Conservation (phyloP, 164 flowering plant species). For the Tetrastigma voinierianum region DNA sequence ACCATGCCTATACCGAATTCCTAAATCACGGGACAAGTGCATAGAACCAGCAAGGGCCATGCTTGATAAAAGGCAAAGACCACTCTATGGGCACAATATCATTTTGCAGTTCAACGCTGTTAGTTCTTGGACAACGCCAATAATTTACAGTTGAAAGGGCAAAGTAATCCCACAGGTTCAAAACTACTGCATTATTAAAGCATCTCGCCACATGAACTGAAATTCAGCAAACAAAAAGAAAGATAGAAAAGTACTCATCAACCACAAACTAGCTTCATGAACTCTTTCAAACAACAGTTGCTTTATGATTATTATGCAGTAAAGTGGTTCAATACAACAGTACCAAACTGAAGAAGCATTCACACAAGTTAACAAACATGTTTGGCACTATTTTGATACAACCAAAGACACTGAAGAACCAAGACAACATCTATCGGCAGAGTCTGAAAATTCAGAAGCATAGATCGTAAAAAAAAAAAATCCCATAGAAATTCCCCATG, state of each 20-base stretch:
- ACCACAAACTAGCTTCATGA: background rate
- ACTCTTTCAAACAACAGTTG: too few relatives aligned
- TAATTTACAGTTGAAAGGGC: background rate
- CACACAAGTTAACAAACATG: too few relatives aligned
- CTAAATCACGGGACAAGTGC: conserved; percentile 48
- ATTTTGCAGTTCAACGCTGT: background rate
- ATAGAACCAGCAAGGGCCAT: conserved; percentile 57
- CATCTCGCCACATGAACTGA: background rate
- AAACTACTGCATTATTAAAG: background rate
- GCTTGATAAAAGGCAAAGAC: background rate
- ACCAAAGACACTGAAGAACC: too few relatives aligned
- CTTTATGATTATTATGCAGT: too few relatives aligned
- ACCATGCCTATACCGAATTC: conserved; percentile 28
- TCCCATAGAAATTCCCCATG: too few relatives aligned
- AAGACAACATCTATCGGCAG: too few relatives aligned
- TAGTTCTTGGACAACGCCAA: background rate
- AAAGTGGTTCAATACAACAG: too few relatives aligned
- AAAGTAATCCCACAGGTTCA: background rate
- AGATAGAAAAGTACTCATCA: background rate
- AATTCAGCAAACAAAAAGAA: background rate
- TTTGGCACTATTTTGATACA: too few relatives aligned
- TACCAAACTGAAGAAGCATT: too few relatives aligned
- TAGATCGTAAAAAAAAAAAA: too few relatives aligned
- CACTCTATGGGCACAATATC: background rate
- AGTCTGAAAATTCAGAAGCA: too few relatives aligned